Conservation (phyloP, 31 red algal genomes). For the Odonthalia washingtoniensis region DNA sequence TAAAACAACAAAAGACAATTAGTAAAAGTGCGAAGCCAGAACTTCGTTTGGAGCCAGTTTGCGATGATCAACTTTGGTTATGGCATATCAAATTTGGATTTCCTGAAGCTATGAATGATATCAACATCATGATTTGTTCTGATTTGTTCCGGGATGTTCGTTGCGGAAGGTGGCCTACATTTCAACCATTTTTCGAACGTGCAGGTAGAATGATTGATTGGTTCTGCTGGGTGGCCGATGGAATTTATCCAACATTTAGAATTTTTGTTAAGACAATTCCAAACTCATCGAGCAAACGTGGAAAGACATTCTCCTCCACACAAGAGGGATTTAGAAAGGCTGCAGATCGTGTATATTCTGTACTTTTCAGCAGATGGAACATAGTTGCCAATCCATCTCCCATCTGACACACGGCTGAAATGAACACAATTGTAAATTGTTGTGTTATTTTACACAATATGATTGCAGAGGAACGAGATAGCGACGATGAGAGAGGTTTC, state of each 20-base stretch:
- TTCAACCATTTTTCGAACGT: not conserved
- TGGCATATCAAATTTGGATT: constrained; percentile 33
- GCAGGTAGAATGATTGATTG: not conserved
- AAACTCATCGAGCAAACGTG: not conserved
- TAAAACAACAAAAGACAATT: not conserved
- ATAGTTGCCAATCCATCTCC: constrained; percentile 7
- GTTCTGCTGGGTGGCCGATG: constrained; percentile 40
- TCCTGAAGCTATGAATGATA: constrained; percentile 11
- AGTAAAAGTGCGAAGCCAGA: not conserved
- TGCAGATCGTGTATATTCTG: constrained; percentile 23
- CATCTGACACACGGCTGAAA: not conserved
- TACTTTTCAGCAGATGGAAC: constrained; percentile 24
- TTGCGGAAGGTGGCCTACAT: not conserved
- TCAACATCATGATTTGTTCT: not conserved
- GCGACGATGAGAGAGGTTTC: too few relatives aligned
- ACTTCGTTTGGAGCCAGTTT: not conserved
- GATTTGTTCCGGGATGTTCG: constrained; percentile 19
- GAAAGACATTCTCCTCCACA: constrained; percentile 12
- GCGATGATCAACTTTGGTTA: constrained; percentile 25
- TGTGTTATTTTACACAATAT: too few relatives aligned
- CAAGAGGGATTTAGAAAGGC: constrained; percentile 18
- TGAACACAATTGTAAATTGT: constrained; percentile 4
- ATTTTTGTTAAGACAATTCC: constrained; percentile 31
- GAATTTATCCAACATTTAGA: constrained; percentile 30
- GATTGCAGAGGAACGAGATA: too few relatives aligned